Conservation (phyloP, 2,329 filamentous ascomycete genomes). For the Sporothrix globosa region DNA sequence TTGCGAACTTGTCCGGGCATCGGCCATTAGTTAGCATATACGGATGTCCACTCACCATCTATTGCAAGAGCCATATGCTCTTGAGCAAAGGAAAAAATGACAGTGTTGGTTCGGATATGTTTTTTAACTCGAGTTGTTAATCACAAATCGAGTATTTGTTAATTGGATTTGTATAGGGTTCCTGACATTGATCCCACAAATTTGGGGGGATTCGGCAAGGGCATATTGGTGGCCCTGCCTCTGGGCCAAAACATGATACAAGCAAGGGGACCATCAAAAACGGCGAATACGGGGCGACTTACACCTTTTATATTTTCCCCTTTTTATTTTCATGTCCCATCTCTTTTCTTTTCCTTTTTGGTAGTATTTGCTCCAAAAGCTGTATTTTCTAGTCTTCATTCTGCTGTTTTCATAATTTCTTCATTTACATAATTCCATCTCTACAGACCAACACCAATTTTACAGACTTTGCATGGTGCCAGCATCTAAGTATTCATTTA, state of each 20-base stretch:
- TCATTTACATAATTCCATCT: background rate
- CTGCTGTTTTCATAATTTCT: slow-evolving; percentile 23
- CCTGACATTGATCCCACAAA: background rate
- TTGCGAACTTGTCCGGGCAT: background rate
- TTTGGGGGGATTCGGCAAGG: background rate
- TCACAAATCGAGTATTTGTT: slow-evolving; percentile 9
- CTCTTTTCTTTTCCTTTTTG: background rate
- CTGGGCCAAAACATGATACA: slow-evolving; percentile 2
- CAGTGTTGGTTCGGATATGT: background rate
- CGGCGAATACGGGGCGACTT: slow-evolving; percentile 16
- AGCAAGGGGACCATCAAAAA: slow-evolving; percentile 24
- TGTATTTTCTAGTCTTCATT: slow-evolving; percentile 23
- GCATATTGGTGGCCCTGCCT: slow-evolving; percentile 2
- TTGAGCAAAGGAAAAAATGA: background rate
- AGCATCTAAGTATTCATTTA: background rate
- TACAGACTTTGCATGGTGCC: background rate
- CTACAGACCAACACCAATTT: background rate
- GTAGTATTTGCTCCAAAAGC: slow-evolving; percentile 11
- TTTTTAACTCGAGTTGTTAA: background rate
- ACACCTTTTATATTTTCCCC: background rate
- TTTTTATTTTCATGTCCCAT: background rate
- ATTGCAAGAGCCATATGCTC: background rate
- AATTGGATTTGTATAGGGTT: slow-evolving; percentile 7
- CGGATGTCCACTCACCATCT: background rate
- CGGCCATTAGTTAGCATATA: background rate